phyloP scores from a whole-genome alignment of 768 basidiomycete genomes.

The Dentipellis fragilis region DNA sequence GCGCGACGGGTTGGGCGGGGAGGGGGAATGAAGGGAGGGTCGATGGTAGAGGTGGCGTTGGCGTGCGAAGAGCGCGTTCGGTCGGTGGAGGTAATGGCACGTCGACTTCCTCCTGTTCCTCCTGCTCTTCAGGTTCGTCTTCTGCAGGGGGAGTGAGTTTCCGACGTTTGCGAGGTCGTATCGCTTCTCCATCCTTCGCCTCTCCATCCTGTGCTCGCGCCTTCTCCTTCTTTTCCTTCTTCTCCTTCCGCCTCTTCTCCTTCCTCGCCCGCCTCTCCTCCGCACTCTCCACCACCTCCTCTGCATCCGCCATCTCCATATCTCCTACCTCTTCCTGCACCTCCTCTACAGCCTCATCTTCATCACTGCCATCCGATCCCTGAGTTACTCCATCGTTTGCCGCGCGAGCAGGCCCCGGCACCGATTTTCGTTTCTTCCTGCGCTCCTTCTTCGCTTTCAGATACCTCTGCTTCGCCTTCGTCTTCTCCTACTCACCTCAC shows the following conservation, averaged over 20 bases:
- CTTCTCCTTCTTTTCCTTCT: conserved; percentile 7
- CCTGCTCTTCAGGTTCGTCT: neutral
- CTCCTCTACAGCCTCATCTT: conserved; percentile 13
- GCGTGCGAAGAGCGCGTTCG: neutral
- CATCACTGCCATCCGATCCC: conserved; percentile 6
- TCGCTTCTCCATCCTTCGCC: neutral
- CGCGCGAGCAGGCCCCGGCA: conserved; percentile 17
- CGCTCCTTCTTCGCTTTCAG: conserved; percentile 62
- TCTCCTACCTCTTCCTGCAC: conserved; percentile 7
- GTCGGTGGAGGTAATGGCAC: neutral
- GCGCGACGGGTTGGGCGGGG: conserved; percentile 55
- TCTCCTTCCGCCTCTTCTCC: conserved; percentile 3
- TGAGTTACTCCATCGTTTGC: conserved; percentile 15
- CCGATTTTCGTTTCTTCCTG: conserved; percentile 38
- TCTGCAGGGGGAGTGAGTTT: conserved; percentile 1
- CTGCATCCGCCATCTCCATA: neutral
- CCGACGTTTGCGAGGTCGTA: conserved; percentile 34
- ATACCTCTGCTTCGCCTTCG: conserved; percentile 65
- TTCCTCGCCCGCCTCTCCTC: neutral
- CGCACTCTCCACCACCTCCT: neutral
- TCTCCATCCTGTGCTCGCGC: neutral
- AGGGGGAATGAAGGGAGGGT: conserved; percentile 61
- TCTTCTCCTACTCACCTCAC: conserved; percentile 37
- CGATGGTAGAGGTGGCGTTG: conserved; percentile 20
- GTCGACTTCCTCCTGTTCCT: conserved; percentile 2